These are phyloP conservation scores for Pogostemon cablin DNA, from an alignment of 257 asterid species.

Conservation along the genomic window DNA sequence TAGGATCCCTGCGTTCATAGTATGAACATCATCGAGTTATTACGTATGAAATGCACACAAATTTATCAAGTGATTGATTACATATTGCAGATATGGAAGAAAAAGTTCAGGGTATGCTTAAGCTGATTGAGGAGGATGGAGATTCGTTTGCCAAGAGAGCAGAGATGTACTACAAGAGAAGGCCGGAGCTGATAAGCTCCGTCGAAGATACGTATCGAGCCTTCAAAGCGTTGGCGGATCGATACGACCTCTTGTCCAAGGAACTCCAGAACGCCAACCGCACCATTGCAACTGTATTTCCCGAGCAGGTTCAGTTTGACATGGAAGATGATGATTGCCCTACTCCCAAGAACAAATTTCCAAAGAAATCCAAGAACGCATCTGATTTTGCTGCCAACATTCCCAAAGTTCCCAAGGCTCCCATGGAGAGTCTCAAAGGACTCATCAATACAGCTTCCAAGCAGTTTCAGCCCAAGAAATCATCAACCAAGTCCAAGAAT, in stretches of 20 bases:
- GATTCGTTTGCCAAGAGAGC: conserved; percentile 92
- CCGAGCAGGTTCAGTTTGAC: conserved; percentile 52
- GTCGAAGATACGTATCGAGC: conserved; percentile 78
- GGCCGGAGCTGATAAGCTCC: conserved; percentile 76
- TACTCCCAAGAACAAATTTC: conserved; percentile 23
- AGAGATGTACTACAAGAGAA: conserved; percentile 82
- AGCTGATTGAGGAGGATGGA: conserved; percentile 83
- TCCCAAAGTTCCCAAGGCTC: conserved; percentile 54
- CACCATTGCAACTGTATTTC: conserved; percentile 57
- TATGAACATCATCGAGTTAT: too few species aligned
- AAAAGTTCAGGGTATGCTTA: conserved; percentile 67
- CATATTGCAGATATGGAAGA: conserved; percentile 76
- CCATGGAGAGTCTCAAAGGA: conserved; percentile 44
- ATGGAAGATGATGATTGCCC: conserved; percentile 44
- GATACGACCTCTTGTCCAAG: conserved; percentile 74
- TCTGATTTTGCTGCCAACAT: not conserved
- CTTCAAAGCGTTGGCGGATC: conserved; percentile 81
- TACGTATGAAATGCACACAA: too few species aligned
- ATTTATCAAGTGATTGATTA: not conserved
- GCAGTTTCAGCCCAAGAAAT: conserved; percentile 43
- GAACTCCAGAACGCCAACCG: conserved; percentile 75
- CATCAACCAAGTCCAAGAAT: conserved; percentile 19
- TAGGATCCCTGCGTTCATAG: too few species aligned
- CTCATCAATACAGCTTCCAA: conserved; percentile 41
- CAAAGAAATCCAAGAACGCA: conserved; percentile 20